A percentile compares a stretch with the other conserved stretches of the same genome.
Evolutionary conservation across 805 yeast species (phyloP).

Genomic region (Barnettozyma sucrosica): DNA sequence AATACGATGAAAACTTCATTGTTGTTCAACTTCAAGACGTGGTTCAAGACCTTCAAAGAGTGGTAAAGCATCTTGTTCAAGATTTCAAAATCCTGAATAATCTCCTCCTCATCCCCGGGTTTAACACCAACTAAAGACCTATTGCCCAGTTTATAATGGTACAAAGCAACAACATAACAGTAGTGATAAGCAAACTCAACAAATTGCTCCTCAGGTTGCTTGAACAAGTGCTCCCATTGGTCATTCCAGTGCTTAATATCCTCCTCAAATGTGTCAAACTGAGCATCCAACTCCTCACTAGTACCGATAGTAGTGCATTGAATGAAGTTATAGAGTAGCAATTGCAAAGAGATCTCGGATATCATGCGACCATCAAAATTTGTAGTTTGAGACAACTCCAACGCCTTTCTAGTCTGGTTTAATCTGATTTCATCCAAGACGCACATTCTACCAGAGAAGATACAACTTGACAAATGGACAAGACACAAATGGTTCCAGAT

Average conservation of each 20-base stretch:
- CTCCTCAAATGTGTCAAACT: constrained; percentile 33
- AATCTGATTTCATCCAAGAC: constrained; percentile 54
- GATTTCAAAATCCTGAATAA: constrained; percentile 17
- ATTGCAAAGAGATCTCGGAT: constrained; percentile 61
- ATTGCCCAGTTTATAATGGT: constrained; percentile 30
- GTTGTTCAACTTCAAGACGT: constrained; percentile 22
- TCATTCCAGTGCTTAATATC: constrained; percentile 58
- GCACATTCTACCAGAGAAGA: constrained; percentile 60
- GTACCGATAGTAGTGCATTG: constrained; percentile 30
- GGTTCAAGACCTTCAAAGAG: constrained; percentile 22
- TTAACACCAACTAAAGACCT: constrained; percentile 6
- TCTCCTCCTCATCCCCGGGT: constrained; percentile 10
- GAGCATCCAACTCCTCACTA: constrained; percentile 5
- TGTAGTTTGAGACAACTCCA: constrained; percentile 55
- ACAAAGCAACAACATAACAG: constrained; percentile 45
- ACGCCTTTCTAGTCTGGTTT: constrained; percentile 51
- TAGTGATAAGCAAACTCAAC: constrained; percentile 67
- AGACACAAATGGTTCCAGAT: constrained; percentile 68
- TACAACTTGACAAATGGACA: constrained; percentile 61
- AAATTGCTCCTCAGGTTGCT: constrained; percentile 68
- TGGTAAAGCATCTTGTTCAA: constrained; percentile 24
- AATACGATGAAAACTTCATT: constrained; percentile 60
- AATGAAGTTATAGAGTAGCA: constrained; percentile 52
- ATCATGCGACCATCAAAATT: constrained; percentile 82
- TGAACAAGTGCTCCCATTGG: constrained; percentile 64